phyloP scores from a whole-genome alignment of 768 basidiomycete species.

The Xanthoconium stramineum region DNA sequence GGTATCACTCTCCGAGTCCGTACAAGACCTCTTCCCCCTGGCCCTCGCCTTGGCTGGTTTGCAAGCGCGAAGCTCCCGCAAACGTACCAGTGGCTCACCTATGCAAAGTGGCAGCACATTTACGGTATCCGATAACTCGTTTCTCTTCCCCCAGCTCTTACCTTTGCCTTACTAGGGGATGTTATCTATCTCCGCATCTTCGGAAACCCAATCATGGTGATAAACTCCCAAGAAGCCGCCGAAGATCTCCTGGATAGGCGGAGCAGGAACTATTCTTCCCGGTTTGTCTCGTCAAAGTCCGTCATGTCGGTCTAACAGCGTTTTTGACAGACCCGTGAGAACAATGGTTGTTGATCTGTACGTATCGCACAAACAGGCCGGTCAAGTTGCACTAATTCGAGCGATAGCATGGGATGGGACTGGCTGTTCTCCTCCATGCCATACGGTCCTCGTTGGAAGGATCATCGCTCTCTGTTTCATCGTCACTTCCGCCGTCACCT shows the following conservation, averaged over 20 bases:
- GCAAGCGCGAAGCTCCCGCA: conserved; percentile 33
- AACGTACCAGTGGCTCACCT: conserved; percentile 43
- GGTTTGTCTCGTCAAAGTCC: conserved; percentile 10
- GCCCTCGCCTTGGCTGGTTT: conserved; percentile 40
- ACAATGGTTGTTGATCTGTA: conserved; percentile 46
- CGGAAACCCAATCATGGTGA: conserved; percentile 45
- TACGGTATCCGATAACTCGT: conserved; percentile 33
- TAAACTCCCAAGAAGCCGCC: conserved; percentile 41
- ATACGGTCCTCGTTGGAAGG: conserved; percentile 36
- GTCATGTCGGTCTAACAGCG: neutral
- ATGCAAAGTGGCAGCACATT: conserved; percentile 41
- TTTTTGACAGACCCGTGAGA: conserved; percentile 30
- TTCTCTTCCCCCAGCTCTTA: neutral
- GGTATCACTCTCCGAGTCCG: conserved; percentile 1
- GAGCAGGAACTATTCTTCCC: conserved; percentile 42
- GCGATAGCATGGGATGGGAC: conserved; percentile 43
- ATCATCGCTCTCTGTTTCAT: conserved; percentile 38
- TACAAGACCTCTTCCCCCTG: conserved; percentile 34
- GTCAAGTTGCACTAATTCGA: neutral
- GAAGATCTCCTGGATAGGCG: conserved; percentile 46
- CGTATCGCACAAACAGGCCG: conserved; percentile 8
- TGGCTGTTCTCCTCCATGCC: conserved; percentile 44
- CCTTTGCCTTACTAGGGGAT: conserved; percentile 35
- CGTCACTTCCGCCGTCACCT: conserved; percentile 34
- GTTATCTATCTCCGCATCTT: conserved; percentile 42